Evolutionary conservation across 2,329 filamentous ascomycete genomes (phyloP).

Genomic region (Paracorniculantispora psalliotae): DNA sequence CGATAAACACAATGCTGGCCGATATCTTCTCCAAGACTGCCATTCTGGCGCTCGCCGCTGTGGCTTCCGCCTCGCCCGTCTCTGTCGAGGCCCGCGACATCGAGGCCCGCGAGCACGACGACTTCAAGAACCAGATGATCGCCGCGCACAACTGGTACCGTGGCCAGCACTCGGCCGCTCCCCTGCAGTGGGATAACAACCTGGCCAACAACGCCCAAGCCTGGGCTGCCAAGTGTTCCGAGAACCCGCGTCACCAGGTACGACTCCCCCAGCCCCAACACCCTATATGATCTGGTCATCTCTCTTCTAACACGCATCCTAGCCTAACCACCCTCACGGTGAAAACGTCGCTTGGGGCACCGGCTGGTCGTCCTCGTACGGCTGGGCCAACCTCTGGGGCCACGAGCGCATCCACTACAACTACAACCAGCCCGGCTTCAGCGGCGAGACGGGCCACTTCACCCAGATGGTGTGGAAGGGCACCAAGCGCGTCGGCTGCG

Average conservation of each 20-base stretch:
- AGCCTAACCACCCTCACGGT: constrained; percentile 2
- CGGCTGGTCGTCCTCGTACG: neutral
- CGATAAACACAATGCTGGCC: neutral
- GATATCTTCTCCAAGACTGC: constrained; percentile 2
- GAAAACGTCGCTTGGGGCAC: constrained; percentile 12
- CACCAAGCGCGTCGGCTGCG: constrained; percentile 56
- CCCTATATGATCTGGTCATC: neutral
- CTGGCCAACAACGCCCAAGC: neutral
- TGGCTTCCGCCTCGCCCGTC: neutral
- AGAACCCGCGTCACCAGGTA: constrained; percentile 8
- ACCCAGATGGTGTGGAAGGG: constrained; percentile 68
- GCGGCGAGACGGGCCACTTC: constrained; percentile 61
- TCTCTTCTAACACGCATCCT: neutral
- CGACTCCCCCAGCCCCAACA: neutral
- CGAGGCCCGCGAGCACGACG: neutral
- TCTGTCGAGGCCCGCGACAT: neutral
- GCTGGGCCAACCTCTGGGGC: constrained; percentile 10
- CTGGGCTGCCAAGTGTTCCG: constrained; percentile 7
- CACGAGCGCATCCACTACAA: constrained; percentile 53
- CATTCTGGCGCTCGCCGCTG: constrained; percentile 4
- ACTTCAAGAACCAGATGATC: constrained; percentile 8
- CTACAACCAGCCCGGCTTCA: constrained; percentile 53
- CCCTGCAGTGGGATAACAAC: constrained; percentile 3
- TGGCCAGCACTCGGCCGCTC: neutral
- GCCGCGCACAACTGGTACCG: constrained; percentile 12